Evolutionary conservation across 73 alveolate genomes (phyloP), one percentile per base, ranked within the genome.

Genomic region (Paramecium biaurelia): DNA sequence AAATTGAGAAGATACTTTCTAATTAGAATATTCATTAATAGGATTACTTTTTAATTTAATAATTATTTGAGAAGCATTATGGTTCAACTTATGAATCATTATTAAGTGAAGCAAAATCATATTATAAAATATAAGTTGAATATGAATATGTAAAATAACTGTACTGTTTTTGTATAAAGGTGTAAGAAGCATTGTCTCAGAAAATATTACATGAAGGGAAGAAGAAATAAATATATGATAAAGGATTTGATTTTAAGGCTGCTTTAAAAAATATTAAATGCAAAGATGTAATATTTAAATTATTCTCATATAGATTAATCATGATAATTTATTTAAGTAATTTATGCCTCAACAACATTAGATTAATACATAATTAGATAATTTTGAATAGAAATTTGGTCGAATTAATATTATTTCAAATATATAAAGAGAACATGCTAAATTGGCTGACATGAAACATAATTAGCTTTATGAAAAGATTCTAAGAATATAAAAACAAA

Each of bases 81-180:
- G 26, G 2, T 63, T 26, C 3, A 26, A 7, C 1, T 8, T 63
- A 63, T 63, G 84, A 63, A 63, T 30, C 15, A 26, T 63, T 10
- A 26, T 63, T 63, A 30, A 63, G 28, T 26, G 84, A 63, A 30
- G 84, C 84, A 26, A 63, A 63, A 63, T 63, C 84, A 30, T 23
- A 10, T n/a, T 63, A 63, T 14, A 63, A 26, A 30, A 23, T 63
- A 26, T 10, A 63, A 12, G 28, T 63, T 63, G 84, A 63, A 30
- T 63, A 63, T 26, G 84, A 63, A 63, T 63, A 26, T 30, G 84
- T 63, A 3, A 74, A 74, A 41, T 21, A 74, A n/a, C n/a, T 74
- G 9, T 74, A 74, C 12, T 74, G 87, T 20, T 74, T 74, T 20
- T 74, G 87, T 74, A 74, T 37, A 24, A 74, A 74, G n/a, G 87